Percentiles rank a stretch among this genome's conserved stretches.
These are phyloP conservation scores for Pseudopyrenochaeta lycopersici DNA, from an alignment of 2,329 filamentous ascomycete species.

Conservation along the genomic window DNA sequence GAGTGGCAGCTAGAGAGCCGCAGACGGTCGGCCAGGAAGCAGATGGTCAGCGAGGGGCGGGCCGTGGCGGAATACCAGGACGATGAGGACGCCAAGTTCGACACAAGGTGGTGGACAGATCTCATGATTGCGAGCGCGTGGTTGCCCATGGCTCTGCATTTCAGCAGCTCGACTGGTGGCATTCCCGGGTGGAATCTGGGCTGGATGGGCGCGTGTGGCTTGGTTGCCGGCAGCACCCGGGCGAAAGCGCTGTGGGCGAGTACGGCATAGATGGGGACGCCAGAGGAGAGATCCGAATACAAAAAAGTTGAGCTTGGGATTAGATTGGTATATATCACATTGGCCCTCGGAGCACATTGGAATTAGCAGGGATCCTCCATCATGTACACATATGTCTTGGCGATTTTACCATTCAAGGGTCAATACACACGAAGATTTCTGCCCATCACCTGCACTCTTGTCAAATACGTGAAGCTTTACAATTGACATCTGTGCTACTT, in stretches of 20 bases:
- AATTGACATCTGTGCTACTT: neutral
- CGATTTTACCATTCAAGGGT: slow-evolving; percentile 1
- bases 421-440: neutral
- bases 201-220: slow-evolving; percentile 54
- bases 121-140: slow-evolving; percentile 53
- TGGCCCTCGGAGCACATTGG: neutral
- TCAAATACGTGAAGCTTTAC: too few relatives aligned
- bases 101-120: slow-evolving; percentile 54
- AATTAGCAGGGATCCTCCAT: neutral
- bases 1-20: slow-evolving; percentile 53
- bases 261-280: slow-evolving; percentile 19
- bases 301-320: neutral
- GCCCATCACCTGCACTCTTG: neutral
- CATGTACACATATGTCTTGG: slow-evolving; percentile 13
- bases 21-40: slow-evolving; percentile 39
- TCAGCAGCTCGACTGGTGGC: slow-evolving; percentile 47
- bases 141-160: slow-evolving; percentile 56
- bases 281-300: neutral
- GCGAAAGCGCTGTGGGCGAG: slow-evolving; percentile 35
- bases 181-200: slow-evolving; percentile 57
- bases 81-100: slow-evolving; percentile 48
- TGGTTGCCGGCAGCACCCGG: slow-evolving; percentile 49
- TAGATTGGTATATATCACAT: too few relatives aligned
- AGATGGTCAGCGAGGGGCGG: slow-evolving; percentile 39
- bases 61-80: slow-evolving; percentile 44